A percentile compares a stretch with the other conserved stretches of the same genome.
Conservation (phyloP, 345 rosid genomes). For the Orychophragmus violaceus region DNA sequence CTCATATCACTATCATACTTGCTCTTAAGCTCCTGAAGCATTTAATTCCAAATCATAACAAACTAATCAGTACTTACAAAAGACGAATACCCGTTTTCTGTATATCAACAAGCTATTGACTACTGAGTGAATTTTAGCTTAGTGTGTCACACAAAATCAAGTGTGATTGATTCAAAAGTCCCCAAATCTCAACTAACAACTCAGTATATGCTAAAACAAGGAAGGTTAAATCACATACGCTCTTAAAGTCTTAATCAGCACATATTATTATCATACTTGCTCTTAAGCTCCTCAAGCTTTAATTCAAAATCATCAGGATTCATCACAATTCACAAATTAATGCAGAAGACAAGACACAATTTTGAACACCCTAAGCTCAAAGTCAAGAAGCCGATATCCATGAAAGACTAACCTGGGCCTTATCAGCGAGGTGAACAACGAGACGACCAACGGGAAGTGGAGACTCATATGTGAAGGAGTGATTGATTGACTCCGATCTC, state of each 20-base stretch:
- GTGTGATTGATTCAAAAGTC: not conserved
- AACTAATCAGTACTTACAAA: not conserved
- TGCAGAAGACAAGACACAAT: too few relatives aligned
- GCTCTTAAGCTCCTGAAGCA: not conserved
- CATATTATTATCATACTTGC: too few relatives aligned
- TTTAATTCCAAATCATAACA: not conserved
- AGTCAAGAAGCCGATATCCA: too few relatives aligned
- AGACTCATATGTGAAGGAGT: slow-evolving; percentile 78
- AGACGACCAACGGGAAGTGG: slow-evolving; percentile 95
- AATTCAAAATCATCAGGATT: too few relatives aligned
- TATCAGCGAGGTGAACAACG: slow-evolving; percentile 93
- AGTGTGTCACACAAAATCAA: not conserved
- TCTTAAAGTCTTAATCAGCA: too few relatives aligned
- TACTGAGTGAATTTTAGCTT: not conserved
- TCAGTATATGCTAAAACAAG: not conserved
- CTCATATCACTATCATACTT: not conserved
- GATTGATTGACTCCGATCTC: slow-evolving; percentile 91
- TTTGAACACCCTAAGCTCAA: too few relatives aligned
- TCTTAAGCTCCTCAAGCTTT: too few relatives aligned
- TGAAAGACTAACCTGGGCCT: slow-evolving; percentile 81
- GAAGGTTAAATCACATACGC: not conserved
- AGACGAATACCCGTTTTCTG: not conserved
- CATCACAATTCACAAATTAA: too few relatives aligned
- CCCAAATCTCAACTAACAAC: not conserved
- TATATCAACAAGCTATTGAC: not conserved